Conservation (phyloP, 1,139 yeast species). For the Pichia sp. region DNA sequence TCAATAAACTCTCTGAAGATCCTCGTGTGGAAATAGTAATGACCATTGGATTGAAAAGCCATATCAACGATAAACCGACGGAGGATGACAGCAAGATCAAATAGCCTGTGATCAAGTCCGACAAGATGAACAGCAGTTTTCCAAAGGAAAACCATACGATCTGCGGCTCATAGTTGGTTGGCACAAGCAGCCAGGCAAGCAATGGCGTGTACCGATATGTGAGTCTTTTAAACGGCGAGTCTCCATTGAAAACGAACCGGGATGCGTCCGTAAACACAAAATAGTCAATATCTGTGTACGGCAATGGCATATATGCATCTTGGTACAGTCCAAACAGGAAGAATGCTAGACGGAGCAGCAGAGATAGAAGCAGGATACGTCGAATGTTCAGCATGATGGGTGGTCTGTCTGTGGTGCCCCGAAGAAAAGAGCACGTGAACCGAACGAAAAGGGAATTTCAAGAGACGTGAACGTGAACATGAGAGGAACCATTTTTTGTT, state of each 20-base stretch:
- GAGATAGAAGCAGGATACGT: constrained; percentile 12
- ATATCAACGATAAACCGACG: constrained; percentile 39
- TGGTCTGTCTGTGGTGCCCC: too few species aligned
- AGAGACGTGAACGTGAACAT: too few species aligned
- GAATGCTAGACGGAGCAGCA: constrained; percentile 43
- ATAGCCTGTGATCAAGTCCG: constrained; percentile 78
- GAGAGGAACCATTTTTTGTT: too few species aligned
- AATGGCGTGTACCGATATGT: constrained; percentile 92
- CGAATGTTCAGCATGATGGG: too few species aligned
- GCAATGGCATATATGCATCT: constrained; percentile 68
- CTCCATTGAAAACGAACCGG: constrained; percentile 49
- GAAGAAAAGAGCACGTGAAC: too few species aligned
- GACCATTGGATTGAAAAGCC: constrained; percentile 95
- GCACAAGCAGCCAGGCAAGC: constrained; percentile 73
- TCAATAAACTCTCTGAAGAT: constrained; percentile 82
- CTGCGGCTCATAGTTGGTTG: constrained; percentile 36
- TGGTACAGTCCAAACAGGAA: constrained; percentile 83
- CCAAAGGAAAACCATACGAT: constrained; percentile 57
- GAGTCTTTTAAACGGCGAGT: constrained; percentile 74
- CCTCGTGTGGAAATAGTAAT: constrained; percentile 91
- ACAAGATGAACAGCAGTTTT: constrained; percentile 61
- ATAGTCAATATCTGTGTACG: constrained; percentile 92
- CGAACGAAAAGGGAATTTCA: too few species aligned
- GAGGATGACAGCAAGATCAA: constrained; percentile 27
- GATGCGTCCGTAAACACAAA: constrained; percentile 92